A percentile compares a stretch with the other conserved stretches of the same genome.
These are phyloP conservation scores for Claviceps spartinae DNA, from an alignment of 2,329 filamentous ascomycete species.

Conservation along the genomic window DNA sequence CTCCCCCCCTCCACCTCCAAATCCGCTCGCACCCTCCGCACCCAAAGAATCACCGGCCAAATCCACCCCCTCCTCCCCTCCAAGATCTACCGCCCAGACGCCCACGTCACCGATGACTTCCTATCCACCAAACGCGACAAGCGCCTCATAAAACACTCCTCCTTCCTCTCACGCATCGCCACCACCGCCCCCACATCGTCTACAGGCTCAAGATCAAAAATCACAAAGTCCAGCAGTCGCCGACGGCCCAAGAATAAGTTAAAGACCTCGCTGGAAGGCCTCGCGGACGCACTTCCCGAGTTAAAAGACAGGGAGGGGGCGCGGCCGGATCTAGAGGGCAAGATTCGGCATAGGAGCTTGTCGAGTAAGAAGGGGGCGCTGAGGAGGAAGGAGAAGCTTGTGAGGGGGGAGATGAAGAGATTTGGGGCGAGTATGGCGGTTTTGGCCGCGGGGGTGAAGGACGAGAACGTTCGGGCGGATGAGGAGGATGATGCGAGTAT, in stretches of 20 bases:
- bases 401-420: conserved; percentile 67
- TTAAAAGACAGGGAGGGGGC: conserved; percentile 33
- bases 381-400: conserved; percentile 70
- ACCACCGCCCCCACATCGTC: conserved; percentile 29
- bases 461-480: not conserved
- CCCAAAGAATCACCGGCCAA: conserved; percentile 34
- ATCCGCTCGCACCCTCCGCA: conserved; percentile 38
- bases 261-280: conserved; percentile 55
- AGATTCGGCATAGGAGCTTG: conserved; percentile 61
- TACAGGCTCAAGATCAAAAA: not conserved
- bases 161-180: conserved; percentile 64
- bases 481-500: conserved; percentile 10
- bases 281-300: conserved; percentile 70
- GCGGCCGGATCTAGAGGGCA: conserved; percentile 34
- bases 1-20: conserved; percentile 24
- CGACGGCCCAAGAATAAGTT: conserved; percentile 64
- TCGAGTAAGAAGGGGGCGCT: conserved; percentile 64
- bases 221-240: conserved; percentile 10
- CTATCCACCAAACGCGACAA: conserved; percentile 70
- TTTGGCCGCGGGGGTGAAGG: conserved; percentile 32
- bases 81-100: conserved; percentile 37
- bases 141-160: conserved; percentile 64
- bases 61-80: conserved; percentile 37
- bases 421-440: conserved; percentile 75
- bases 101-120: conserved; percentile 43